Conservation (phyloP, 2,329 filamentous ascomycete genomes). For the Onygenales sp. region DNA sequence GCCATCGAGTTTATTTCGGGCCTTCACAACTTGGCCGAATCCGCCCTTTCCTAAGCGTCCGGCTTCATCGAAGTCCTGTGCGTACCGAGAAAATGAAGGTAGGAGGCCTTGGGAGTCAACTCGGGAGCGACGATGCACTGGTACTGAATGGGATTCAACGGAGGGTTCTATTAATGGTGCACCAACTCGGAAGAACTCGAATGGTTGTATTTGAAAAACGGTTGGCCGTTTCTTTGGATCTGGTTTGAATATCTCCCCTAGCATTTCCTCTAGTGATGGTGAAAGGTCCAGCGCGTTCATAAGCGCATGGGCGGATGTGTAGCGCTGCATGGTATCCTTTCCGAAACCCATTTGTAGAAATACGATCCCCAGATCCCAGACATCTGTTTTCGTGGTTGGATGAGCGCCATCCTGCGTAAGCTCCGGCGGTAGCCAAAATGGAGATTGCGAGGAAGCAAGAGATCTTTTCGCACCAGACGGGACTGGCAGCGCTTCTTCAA, state of each 20-base stretch:
- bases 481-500: constrained; percentile 40
- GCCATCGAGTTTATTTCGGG: constrained; percentile 85
- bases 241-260: constrained; percentile 73
- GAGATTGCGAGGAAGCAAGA: constrained; percentile 56
- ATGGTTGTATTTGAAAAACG: constrained; percentile 62
- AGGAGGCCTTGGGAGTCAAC: constrained; percentile 53
- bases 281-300: constrained; percentile 65
- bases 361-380: constrained; percentile 90
- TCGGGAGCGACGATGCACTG: constrained; percentile 43
- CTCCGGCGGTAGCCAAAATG: constrained; percentile 78
- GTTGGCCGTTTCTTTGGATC: constrained; percentile 77
- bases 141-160: constrained; percentile 33
- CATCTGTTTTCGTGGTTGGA: constrained; percentile 66
- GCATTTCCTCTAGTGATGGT: constrained; percentile 65
- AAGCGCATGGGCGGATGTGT: constrained; percentile 67
- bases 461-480: constrained; percentile 34
- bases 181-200: constrained; percentile 36
- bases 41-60: constrained; percentile 84
- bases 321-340: constrained; percentile 62
- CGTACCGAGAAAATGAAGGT: constrained; percentile 61
- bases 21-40: constrained; percentile 93
- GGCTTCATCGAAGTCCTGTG: constrained; percentile 82
- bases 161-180: constrained; percentile 27
- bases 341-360: constrained; percentile 94
- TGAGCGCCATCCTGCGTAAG: constrained; percentile 49